Conservation (phyloP, 1,139 yeast species). For the Geotrichum siamense region DNA sequence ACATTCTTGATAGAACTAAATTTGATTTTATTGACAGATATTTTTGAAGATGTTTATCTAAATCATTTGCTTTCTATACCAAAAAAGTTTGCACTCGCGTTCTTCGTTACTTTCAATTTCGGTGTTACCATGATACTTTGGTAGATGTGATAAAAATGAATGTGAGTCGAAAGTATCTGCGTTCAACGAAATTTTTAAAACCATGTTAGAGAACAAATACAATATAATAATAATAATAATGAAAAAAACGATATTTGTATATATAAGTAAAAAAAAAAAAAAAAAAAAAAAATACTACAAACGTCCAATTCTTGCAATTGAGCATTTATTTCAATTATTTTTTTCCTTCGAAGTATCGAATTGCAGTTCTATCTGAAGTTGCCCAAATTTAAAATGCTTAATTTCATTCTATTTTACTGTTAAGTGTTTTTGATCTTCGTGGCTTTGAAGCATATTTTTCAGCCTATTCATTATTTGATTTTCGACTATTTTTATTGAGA, state of each 20-base stretch:
- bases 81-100: conserved; percentile 29
- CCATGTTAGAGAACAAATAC: no score
- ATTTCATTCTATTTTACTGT: conserved; percentile 9
- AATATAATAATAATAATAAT: no score
- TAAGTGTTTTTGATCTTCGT: conserved; percentile 19
- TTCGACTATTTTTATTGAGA: conserved; percentile 36
- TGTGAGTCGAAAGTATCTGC: no score
- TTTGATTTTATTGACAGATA: conserved; percentile 62
- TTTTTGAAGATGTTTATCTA: conserved; percentile 48
- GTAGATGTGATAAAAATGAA: not conserved
- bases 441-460: conserved; percentile 36
- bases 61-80: conserved; percentile 54
- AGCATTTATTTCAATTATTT: conserved; percentile 30
- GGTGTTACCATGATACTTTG: not conserved
- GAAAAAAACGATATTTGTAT: not conserved
- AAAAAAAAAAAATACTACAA: conserved; percentile 3
- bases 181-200: no score
- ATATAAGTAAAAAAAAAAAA: not conserved
- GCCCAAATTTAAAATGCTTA: conserved; percentile 26
- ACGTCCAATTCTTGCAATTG: conserved; percentile 32
- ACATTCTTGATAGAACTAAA: conserved; percentile 53
- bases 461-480: conserved; percentile 38
- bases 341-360: conserved; percentile 36
- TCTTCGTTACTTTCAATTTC: not conserved
- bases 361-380: conserved; percentile 34